Percentiles rank a stretch among this genome's conserved stretches.
phyloP scores from a whole-genome alignment of 352 stramenopile genomes.

The Discostella stelligera region DNA sequence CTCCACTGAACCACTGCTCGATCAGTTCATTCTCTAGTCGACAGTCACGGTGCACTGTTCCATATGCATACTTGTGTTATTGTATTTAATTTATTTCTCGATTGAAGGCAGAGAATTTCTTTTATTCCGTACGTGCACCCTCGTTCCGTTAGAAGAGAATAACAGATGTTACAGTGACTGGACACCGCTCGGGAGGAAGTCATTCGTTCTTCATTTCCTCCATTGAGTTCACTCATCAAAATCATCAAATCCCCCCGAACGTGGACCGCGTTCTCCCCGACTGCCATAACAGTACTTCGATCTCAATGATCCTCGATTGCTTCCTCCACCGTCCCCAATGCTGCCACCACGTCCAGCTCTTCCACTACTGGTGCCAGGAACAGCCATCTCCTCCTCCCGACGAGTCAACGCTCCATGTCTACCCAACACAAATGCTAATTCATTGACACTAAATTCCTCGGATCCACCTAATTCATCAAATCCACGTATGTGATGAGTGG shows the following conservation, averaged over 20 bases:
- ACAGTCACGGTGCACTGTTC: too few species aligned
- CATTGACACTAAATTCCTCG: conserved; percentile 91
- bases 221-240: conserved; percentile 21
- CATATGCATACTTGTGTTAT: too few species aligned
- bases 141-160: too few species aligned
- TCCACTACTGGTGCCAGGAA: not conserved
- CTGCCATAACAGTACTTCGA: conserved; percentile 10
- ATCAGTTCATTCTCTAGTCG: too few species aligned
- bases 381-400: conserved; percentile 42
- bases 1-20: too few species aligned
- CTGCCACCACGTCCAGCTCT: not conserved
- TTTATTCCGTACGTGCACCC: too few species aligned
- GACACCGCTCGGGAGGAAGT: too few species aligned
- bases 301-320: conserved; percentile 30
- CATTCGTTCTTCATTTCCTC: too few species aligned
- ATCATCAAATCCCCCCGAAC: conserved; percentile 27
- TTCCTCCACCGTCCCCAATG: not conserved
- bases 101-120: too few species aligned
- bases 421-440: conserved; percentile 89
- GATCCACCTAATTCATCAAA: conserved; percentile 93
- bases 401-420: conserved; percentile 80
- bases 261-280: not conserved
- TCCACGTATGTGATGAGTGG: conserved; percentile 93
- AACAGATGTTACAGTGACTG: too few species aligned
- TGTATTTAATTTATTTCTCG: too few species aligned